Base-by-base conservation (phyloP, 176 grass and related monocot genomes). In the Aegilops bicornis region DNA sequence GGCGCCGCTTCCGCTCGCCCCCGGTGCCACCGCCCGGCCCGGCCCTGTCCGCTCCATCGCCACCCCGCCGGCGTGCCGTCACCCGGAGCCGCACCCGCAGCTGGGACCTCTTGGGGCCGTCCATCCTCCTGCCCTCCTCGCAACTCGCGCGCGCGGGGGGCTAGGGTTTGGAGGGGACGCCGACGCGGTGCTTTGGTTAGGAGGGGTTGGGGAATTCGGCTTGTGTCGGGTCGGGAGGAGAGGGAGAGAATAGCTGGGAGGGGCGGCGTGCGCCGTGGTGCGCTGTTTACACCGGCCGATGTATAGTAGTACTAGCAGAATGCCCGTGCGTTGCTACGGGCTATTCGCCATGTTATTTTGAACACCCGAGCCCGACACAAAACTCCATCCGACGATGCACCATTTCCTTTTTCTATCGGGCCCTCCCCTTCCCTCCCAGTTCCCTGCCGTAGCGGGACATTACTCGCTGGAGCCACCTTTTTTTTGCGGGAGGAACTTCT, bases 1-100 rank as follows among this genome's bases (percentile, higher is more conserved):
- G 68, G 10, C 84, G 81, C 32, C 83, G 75, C 76, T 90, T 95
- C 69, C 36, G 39, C 2, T 50, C 77, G 8, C 11, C 31, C 0
- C n/a, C 63, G 0, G 35, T 50, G 16, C 30, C 56, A 8, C 35
- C 73, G 3, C 85, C 79, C 0, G 4, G 6, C 19, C 77, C 77
- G 2, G 6, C 75, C 58, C n/a, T 76, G 69, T 50, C 74, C 8
- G 69, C 81, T 37, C 77, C 79, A 31, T 72, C 48, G 22, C 64
- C 77, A 22, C 84, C 85, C 9, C 90, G 87, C 39, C 86, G 85
- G 82, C 86, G 89, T 60, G 92, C 97, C 50, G 90, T 92, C 42
- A 96, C 97, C 37, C 94, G 97, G 61, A 91, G 83, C 48, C 94
- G 91, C 48, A 89, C 84, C 63, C 97, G 82, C 40, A 94, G 83